These are phyloP conservation scores for Kodamaea sp. DNA, from an alignment of 1,139 yeast genomes.

Conservation along the genomic window DNA sequence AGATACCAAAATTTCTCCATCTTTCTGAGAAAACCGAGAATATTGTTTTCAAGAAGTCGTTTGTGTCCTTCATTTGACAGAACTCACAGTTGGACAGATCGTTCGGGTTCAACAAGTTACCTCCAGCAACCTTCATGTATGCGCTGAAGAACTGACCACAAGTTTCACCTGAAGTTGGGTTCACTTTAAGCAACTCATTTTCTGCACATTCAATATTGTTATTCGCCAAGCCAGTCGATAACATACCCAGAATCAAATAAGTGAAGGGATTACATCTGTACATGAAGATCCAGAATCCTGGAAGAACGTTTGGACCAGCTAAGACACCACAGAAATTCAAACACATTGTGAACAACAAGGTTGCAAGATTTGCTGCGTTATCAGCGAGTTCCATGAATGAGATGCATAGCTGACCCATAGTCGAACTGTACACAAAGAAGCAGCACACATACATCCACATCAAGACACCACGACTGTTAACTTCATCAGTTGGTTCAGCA, in stretches of 20 bases:
- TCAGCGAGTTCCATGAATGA: slow-evolving; percentile 68
- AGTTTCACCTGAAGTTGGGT: slow-evolving; percentile 51
- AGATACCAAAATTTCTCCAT: slow-evolving; percentile 74
- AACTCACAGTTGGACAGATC: slow-evolving; percentile 50
- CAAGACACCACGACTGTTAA: slow-evolving; percentile 58
- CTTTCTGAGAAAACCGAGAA: slow-evolving; percentile 45
- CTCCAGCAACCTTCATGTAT: slow-evolving; percentile 51
- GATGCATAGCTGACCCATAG: slow-evolving; percentile 65
- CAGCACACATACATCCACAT: slow-evolving; percentile 59
- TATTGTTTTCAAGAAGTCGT: slow-evolving; percentile 48
- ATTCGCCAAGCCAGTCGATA: slow-evolving; percentile 55
- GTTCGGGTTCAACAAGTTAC: slow-evolving; percentile 45
- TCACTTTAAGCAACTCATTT: slow-evolving; percentile 46
- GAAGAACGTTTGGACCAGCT: slow-evolving; percentile 58
- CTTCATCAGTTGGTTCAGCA: slow-evolving; percentile 31
- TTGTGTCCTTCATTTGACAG: slow-evolving; percentile 52
- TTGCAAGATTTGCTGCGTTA: slow-evolving; percentile 70
- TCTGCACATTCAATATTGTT: slow-evolving; percentile 48
- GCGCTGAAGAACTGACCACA: slow-evolving; percentile 56
- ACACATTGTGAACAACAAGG: slow-evolving; percentile 64
- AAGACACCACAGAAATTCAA: slow-evolving; percentile 83
- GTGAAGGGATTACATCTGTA: slow-evolving; percentile 71
- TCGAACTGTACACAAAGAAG: slow-evolving; percentile 60
- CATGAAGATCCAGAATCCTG: slow-evolving; percentile 56
- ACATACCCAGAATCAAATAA: slow-evolving; percentile 53